Evolutionary conservation across 2,329 filamentous ascomycete genomes (phyloP), one percentile per base, ranked within the genome.

Genomic region (Chalaropsis thielavioides): DNA sequence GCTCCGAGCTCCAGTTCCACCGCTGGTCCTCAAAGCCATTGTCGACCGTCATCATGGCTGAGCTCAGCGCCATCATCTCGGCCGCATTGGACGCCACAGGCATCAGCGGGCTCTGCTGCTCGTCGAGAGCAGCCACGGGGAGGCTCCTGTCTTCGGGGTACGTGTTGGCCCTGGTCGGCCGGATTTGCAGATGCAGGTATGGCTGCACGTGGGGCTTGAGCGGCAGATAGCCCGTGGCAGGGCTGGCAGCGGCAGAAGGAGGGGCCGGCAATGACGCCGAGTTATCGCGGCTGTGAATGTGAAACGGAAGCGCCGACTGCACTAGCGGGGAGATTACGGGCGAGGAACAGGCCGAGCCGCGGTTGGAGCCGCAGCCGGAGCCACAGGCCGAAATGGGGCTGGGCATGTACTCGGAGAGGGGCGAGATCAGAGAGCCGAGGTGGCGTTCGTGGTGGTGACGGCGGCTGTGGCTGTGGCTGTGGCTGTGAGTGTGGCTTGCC

Each of bases 1-100:
- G 27, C 8, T 24, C 51, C 51, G 71, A 64, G 0, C 79, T 80
- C 67, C 79, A 78, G 68, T 81, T 77, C 80, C 80, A 82, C 80
- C 80, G 82, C 71, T 82, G 80, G 67, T 79, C 77, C 72, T 83
- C 80, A 68, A 83, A 82, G 1, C 80, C 80, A 68, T 82, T 83
- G 69, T 83, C 80, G 2, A 83, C 77, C 1, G 80, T 82, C 73
- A 82, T 77, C 75, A 83, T 77, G 44, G 80, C 80, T 3, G 76
- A 76, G 10, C 79, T 80, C 3, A 83, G 72, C 0, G 77, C 68
- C 62, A 67, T 64, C 62, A 64, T 67, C 19, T 67, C 66, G 6
- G 62, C 66, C 13, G 62, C 59, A 22, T 31, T 62, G 11, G 27
- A 51, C 15, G 59, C 38, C 40, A 62, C 43, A 24, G 61, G 61